Evolutionary conservation across 176 grass and related monocot species (phyloP).

Genomic region (Ananas comosus): DNA sequence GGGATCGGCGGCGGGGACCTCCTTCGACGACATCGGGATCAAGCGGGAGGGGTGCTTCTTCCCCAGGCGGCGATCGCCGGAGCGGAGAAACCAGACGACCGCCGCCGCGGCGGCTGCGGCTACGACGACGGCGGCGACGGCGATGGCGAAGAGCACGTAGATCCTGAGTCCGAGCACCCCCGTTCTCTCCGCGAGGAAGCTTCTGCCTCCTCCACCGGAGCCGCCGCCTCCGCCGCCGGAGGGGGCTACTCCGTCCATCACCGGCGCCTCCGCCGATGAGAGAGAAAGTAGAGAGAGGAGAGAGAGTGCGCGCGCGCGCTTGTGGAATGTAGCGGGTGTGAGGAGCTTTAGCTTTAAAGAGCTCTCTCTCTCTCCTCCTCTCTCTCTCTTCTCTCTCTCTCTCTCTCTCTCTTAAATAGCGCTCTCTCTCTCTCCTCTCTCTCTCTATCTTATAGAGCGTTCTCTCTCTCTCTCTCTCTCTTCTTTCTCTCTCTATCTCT

Average conservation of each 20-base stretch:
- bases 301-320: neutral
- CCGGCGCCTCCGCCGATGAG: neutral
- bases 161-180: neutral
- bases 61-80: conserved; percentile 12
- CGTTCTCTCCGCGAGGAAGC: neutral
- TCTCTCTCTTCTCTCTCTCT: too few species aligned
- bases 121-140: conserved; percentile 14
- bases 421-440: neutral
- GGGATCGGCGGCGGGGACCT: neutral
- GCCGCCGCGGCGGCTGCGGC: conserved; percentile 11
- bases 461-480: neutral
- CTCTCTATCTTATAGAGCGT: neutral
- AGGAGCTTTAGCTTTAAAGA: neutral
- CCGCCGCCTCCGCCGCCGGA: too few species aligned
- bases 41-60: conserved; percentile 38
- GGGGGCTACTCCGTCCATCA: too few species aligned
- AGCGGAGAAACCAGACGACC: conserved; percentile 33
- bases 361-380: neutral
- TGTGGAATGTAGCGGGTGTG: neutral
- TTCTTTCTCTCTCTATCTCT: neutral
- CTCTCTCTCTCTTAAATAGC: neutral
- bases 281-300: neutral
- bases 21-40: conserved; percentile 17
- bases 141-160: conserved; percentile 22
- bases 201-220: neutral